A percentile compares a stretch with the other conserved stretches of the same genome.
phyloP scores from a whole-genome alignment of 768 basidiomycete genomes.

The Boletus speciosus region DNA sequence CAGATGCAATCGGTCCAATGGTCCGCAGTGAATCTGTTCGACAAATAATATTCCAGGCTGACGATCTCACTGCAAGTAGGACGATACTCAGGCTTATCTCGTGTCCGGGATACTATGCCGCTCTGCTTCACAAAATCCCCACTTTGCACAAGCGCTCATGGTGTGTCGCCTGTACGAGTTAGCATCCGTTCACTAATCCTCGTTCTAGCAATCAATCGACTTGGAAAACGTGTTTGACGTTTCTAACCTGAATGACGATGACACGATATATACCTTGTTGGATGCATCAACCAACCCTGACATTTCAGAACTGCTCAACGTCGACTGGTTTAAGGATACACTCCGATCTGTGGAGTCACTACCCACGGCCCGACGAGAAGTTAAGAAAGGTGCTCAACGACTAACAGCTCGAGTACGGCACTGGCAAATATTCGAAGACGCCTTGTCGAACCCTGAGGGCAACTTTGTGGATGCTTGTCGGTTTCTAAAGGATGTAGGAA shows the following conservation, averaged over 20 bases:
- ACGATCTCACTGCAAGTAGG: slow-evolving; percentile 33
- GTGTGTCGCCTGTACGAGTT: slow-evolving; percentile 26
- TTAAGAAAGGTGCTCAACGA: slow-evolving; percentile 44
- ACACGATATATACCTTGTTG: slow-evolving; percentile 52
- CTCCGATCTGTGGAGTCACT: slow-evolving; percentile 17
- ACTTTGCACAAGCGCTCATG: slow-evolving; percentile 41
- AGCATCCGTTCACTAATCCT: slow-evolving; percentile 7
- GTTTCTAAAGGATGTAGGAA: slow-evolving; percentile 58
- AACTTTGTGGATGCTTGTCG: slow-evolving; percentile 47
- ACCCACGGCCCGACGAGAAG: slow-evolving; percentile 37
- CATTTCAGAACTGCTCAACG: slow-evolving; percentile 52
- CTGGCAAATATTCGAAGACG: slow-evolving; percentile 62
- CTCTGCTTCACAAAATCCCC: slow-evolving; percentile 62
- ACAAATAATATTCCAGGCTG: neutral
- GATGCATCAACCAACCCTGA: slow-evolving; percentile 66
- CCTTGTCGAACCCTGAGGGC: slow-evolving; percentile 47
- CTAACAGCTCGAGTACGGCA: slow-evolving; percentile 49
- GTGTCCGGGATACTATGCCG: slow-evolving; percentile 62
- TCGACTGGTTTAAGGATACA: slow-evolving; percentile 28
- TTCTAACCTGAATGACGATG: slow-evolving; percentile 47
- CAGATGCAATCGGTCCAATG: slow-evolving; percentile 53
- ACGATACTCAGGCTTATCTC: slow-evolving; percentile 52
- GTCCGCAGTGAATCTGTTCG: slow-evolving; percentile 35
- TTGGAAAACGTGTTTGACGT: slow-evolving; percentile 52
- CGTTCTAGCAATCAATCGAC: slow-evolving; percentile 54